Evolutionary conservation across 2,329 filamentous ascomycete genomes (phyloP), one percentile per base, ranked within the genome.

Genomic region (Pseudocercospora musae): DNA sequence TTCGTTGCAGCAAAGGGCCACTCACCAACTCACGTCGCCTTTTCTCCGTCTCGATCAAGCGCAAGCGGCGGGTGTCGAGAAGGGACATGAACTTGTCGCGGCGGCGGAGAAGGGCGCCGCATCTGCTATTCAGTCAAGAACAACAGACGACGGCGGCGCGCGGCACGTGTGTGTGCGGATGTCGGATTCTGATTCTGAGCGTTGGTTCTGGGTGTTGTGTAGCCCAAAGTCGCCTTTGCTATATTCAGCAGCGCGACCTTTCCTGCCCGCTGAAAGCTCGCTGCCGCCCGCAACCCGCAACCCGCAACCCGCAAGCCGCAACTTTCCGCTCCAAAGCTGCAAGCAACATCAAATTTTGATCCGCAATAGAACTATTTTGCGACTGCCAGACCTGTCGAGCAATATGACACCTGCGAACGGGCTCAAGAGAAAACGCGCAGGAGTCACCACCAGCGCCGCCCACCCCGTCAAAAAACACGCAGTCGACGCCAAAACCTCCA

Each of bases 31-130:
- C 60, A 60, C 52, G 44, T 10, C 58, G 15, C 20, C 55, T 48
- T 27, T 55, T n/a, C 15, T 21, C 29, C 29, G 52, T 54, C 25
- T 27, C 50, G 20, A 29, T 27, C 29, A 27, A 78, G 77, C 75
- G 81, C 29, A 27, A 78, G 77, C 75, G 81, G 78, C 73, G 72
- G 71, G 79, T 77, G 72, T 76, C 75, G 72, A 62, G 76, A 74
- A 80, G 73, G 74, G 79, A 81, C 80, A 82, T 82, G 77, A 77
- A 78, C 78, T 70, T 67, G 70, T 71, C 68, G 70, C 71, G 69
- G 63, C 71, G 68, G 70, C 71, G 69, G 63, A 71, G 68, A 73
- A 68, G 71, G 70, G 75, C 75, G 74, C 78, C 74, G 78, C 79
- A 81, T 81, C 79, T 77, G 79, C 79, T 76, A 75, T 78, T 75